A percentile compares a stretch with the other conserved stretches of the same genome.
Conservation (phyloP, 306 rosid genomes). For the Dalbergia cultrata region DNA sequence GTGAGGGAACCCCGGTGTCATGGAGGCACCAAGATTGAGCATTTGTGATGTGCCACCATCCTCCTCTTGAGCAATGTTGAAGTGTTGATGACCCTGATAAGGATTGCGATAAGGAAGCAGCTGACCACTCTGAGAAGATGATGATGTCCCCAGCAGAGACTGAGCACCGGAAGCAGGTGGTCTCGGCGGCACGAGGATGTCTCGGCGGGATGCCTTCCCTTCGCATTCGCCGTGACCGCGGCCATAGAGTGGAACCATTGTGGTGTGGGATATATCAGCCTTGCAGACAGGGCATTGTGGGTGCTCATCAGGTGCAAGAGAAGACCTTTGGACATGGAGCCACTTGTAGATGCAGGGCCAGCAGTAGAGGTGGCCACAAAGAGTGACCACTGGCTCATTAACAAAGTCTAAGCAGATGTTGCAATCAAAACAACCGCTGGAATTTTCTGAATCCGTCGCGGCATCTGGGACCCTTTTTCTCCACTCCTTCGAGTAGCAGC, state of each 20-base stretch:
- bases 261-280: slow-evolving; percentile 76
- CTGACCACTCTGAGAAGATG: slow-evolving; percentile 60
- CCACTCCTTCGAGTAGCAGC: slow-evolving; percentile 64
- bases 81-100: slow-evolving; percentile 73
- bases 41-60: slow-evolving; percentile 55
- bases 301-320: slow-evolving; percentile 79
- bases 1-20: slow-evolving; percentile 61
- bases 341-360: slow-evolving; percentile 98
- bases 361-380: slow-evolving; percentile 95
- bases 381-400: slow-evolving; percentile 87
- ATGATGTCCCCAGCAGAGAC: slow-evolving; percentile 44
- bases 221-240: slow-evolving; percentile 55
- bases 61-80: slow-evolving; percentile 56
- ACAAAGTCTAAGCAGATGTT: slow-evolving; percentile 92
- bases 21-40: slow-evolving; percentile 52
- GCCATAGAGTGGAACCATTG: slow-evolving; percentile 90
- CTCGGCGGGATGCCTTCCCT: slow-evolving; percentile 41
- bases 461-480: slow-evolving; percentile 56
- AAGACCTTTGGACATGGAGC: slow-evolving; percentile 84
- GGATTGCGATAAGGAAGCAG: slow-evolving; percentile 85
- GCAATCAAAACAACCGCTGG: slow-evolving; percentile 77
- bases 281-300: slow-evolving; percentile 98
- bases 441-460: slow-evolving; percentile 54
- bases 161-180: slow-evolving; percentile 72
- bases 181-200: slow-evolving; percentile 72